phyloP scores from a whole-genome alignment of 1,284 basidiomycete species.

The Boletus sp. region DNA sequence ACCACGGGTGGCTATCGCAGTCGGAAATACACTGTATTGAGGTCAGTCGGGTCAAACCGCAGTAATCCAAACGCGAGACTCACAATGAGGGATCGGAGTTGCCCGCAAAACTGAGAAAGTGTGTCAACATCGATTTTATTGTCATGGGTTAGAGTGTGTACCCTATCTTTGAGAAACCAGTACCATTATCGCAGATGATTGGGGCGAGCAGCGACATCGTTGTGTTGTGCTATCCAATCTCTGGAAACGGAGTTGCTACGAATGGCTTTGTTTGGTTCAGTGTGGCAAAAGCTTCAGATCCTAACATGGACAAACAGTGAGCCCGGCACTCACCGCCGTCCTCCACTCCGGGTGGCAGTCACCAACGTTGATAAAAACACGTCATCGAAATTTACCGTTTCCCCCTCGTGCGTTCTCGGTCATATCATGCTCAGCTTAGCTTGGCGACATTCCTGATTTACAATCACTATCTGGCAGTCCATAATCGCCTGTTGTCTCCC shows the following conservation, averaged over 20 bases:
- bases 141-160: slow-evolving; percentile 38
- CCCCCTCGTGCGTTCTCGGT: background rate
- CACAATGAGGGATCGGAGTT: slow-evolving; percentile 98
- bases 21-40: slow-evolving; percentile 78
- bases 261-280: slow-evolving; percentile 23
- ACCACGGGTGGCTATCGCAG: slow-evolving; percentile 87
- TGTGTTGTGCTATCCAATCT: slow-evolving; percentile 15
- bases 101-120: slow-evolving; percentile 79
- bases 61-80: slow-evolving; percentile 33
- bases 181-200: slow-evolving; percentile 97
- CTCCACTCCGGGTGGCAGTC: background rate
- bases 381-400: background rate
- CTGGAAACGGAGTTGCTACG: slow-evolving; percentile 13
- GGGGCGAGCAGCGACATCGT: slow-evolving; percentile 81
- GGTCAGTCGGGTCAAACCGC: slow-evolving; percentile 6
- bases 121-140: slow-evolving; percentile 15
- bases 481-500: too few relatives aligned
- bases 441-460: background rate
- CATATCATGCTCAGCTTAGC: background rate
- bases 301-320: slow-evolving; percentile 30
- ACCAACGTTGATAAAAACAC: background rate
- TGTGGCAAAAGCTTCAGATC: slow-evolving; percentile 28
- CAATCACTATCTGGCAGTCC: background rate
- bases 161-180: slow-evolving; percentile 98
- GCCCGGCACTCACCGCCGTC: background rate